Base-by-base conservation (phyloP, 1,284 basidiomycete genomes). In the Bjerkandera adusta region DNA sequence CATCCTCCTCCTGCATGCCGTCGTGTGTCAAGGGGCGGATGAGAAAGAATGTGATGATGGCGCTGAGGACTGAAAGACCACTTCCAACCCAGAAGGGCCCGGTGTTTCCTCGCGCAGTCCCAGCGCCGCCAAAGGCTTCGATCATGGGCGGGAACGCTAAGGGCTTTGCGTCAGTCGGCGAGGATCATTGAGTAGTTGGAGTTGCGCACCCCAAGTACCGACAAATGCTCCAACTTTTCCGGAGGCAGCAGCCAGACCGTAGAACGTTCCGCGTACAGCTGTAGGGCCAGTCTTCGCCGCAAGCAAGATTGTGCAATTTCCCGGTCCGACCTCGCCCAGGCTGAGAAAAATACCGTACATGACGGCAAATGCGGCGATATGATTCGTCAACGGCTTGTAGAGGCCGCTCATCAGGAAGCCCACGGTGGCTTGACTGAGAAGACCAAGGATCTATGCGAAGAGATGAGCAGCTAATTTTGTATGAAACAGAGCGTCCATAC, bases 321-420 rank as follows among this genome's bases (percentile, higher is more conserved):
- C 89, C 25, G 90, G 87, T 18, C 82, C 82, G 38, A 91, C 65
- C 67, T 92, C 90, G 40, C 92, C 92, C 51, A 91, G 87, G 54
- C 79, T 83, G 47, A 96, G 63, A 78, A 96, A 97, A 43, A 97
- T 81, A 10, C 93, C 93, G 57, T 95, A 96, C 6, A 96, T 70
- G 35, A 92, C 83, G 33, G 89, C 88, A 51, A 94, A 95, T 15
- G 78, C 91, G 13, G 74, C 89, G 45, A 93, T 77, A 51, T 88
- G 73, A 2, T 74, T 60, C 5, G 76, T 76, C 48, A 89, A 67
- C 68, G 69, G 66, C 26, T 56, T 62, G 64, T 92, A 93, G 21
- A 81, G 69, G 11, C 89, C 90, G 52, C 87, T 90, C 83, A 93
- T 90, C 62, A 90, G 83, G 63, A 91, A 90, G 11, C 91, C 84